Conservation (phyloP, 2,329 filamentous ascomycete species). For the Blastomyces parvus region DNA sequence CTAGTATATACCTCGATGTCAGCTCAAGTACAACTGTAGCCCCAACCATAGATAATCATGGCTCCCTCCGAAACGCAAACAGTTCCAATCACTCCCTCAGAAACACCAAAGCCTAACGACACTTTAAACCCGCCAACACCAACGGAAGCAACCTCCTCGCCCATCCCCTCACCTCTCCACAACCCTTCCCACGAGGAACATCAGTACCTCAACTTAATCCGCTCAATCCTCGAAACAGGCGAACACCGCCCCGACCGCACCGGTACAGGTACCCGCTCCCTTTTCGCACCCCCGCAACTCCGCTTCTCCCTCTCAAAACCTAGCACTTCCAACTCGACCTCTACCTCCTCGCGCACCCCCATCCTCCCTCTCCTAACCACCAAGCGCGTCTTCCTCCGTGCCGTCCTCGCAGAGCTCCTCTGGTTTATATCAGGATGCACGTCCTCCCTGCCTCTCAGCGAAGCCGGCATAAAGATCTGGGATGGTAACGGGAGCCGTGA, state of each 20-base stretch:
- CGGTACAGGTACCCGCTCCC: constrained; percentile 80
- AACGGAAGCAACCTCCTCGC: constrained; percentile 6
- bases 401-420: constrained; percentile 82
- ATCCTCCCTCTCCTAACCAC: constrained; percentile 91
- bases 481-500: constrained; percentile 89
- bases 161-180: constrained; percentile 17
- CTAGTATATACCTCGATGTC: background rate
- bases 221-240: constrained; percentile 68
- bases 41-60: background rate
- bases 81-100: background rate
- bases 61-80: background rate
- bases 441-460: constrained; percentile 64
- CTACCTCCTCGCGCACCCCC: constrained; percentile 40
- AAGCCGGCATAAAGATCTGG: constrained; percentile 90
- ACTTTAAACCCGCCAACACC: constrained; percentile 19
- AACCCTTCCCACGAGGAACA: constrained; percentile 64
- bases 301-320: constrained; percentile 70
- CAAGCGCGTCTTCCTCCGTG: constrained; percentile 88
- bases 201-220: constrained; percentile 86
- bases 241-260: constrained; percentile 88
- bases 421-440: constrained; percentile 90
- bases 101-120: constrained; percentile 3
- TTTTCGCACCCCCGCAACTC: constrained; percentile 79
- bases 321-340: constrained; percentile 33
- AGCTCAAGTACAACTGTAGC: background rate